phyloP scores from a whole-genome alignment of 2,329 filamentous ascomycete genomes.

The Ascochyta viciae-villosae region DNA sequence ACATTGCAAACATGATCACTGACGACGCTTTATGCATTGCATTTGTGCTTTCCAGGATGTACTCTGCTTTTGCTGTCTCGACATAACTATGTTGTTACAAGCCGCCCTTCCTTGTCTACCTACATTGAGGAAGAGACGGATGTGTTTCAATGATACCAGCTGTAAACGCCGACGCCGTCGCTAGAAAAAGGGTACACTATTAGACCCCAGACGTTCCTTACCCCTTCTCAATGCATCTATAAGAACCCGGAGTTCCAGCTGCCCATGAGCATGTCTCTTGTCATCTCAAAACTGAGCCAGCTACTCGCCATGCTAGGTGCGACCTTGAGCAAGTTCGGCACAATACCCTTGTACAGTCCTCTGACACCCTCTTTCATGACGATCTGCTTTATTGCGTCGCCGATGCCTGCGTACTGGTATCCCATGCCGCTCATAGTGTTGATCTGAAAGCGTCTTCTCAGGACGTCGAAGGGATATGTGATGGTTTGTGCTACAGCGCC shows the following conservation, averaged over 20 bases:
- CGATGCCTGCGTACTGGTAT: slow-evolving; percentile 89
- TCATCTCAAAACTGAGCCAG: slow-evolving; percentile 97
- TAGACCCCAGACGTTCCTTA: not conserved
- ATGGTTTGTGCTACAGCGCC: slow-evolving; percentile 95
- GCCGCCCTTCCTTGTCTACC: slow-evolving; percentile 6
- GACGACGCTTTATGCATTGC: too few species aligned
- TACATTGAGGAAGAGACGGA: slow-evolving; percentile 7
- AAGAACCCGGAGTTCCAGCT: slow-evolving; percentile 41
- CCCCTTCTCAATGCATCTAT: slow-evolving; percentile 21
- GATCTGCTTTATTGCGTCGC: slow-evolving; percentile 83
- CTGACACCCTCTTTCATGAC: slow-evolving; percentile 80
- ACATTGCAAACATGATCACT: too few species aligned
- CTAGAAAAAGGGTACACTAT: not conserved
- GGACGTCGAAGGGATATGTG: slow-evolving; percentile 96
- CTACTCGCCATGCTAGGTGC: slow-evolving; percentile 98
- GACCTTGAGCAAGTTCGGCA: slow-evolving; percentile 94
- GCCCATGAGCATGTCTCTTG: slow-evolving; percentile 80
- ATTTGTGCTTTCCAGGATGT: not conserved
- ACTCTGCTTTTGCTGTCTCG: not conserved
- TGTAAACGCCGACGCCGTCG: slow-evolving; percentile 14
- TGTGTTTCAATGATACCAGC: slow-evolving; percentile 8
- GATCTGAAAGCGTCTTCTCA: slow-evolving; percentile 94
- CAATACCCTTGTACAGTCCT: slow-evolving; percentile 94
- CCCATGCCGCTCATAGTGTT: slow-evolving; percentile 99
- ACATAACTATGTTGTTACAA: slow-evolving; percentile 13